A percentile compares a stretch with the other conserved stretches of the same genome.
These are phyloP conservation scores for Corniculantispora saksenae DNA, from an alignment of 2,329 filamentous ascomycete genomes.

Conservation along the genomic window DNA sequence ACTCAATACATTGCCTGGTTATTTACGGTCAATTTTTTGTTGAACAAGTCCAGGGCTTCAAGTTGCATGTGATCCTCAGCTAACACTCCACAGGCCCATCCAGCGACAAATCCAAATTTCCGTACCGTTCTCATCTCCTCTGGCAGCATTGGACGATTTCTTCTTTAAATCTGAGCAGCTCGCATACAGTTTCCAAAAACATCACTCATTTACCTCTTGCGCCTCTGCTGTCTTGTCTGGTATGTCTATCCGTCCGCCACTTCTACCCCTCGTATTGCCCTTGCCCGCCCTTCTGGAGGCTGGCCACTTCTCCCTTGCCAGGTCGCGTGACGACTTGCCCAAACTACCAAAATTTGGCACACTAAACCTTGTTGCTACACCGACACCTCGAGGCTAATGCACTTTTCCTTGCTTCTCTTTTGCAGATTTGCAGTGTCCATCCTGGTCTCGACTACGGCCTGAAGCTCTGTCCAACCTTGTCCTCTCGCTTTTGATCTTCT, in stretches of 20 bases:
- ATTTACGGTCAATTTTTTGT: conserved; percentile 3
- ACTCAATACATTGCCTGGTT: not conserved
- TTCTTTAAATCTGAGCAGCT: not conserved
- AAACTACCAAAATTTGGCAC: conserved; percentile 7
- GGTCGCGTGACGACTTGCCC: conserved; percentile 18
- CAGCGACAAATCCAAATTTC: conserved; percentile 7
- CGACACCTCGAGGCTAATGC: conserved; percentile 12
- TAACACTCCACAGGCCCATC: conserved; percentile 16
- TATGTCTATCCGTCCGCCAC: not conserved
- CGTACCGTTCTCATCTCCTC: not conserved
- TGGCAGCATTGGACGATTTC: not conserved
- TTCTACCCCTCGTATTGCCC: not conserved
- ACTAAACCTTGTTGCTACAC: conserved; percentile 19
- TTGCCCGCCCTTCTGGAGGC: not conserved
- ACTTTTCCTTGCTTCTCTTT: not conserved
- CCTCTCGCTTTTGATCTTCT: not conserved
- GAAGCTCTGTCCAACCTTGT: not conserved
- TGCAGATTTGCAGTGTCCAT: not conserved
- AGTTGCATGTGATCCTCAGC: conserved; percentile 18
- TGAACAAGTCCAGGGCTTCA: conserved; percentile 10
- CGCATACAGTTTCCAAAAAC: not conserved
- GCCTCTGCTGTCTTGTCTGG: not conserved
- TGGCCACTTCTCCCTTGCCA: not conserved
- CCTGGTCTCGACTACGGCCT: not conserved
- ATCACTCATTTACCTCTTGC: not conserved